phyloP scores from a whole-genome alignment of 805 yeast species.

The Pichia nakasei region DNA sequence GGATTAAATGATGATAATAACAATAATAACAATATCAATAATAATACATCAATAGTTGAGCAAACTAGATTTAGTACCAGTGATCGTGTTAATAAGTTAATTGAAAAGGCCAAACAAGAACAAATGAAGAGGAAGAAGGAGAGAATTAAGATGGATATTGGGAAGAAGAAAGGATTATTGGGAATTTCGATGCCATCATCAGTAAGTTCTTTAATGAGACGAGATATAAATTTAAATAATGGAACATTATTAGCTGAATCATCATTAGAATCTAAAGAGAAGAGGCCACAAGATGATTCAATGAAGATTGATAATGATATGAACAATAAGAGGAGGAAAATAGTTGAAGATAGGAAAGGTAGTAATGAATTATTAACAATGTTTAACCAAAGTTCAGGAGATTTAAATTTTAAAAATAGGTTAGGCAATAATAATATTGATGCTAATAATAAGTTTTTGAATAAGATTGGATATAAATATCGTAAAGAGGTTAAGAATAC shows the following conservation, averaged over 20 bases:
- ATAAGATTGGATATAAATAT: not conserved
- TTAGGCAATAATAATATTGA: not conserved
- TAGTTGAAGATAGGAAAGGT: not conserved
- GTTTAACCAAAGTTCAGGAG: constrained; percentile 4
- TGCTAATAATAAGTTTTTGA: not conserved
- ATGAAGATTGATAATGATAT: not conserved
- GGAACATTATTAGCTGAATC: not conserved
- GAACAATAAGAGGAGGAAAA: not conserved
- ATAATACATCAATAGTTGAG: too few relatives aligned
- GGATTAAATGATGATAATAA: not conserved
- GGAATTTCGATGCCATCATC: constrained; percentile 4
- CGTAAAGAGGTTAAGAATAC: not conserved
- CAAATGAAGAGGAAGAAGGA: not conserved
- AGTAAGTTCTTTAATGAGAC: not conserved
- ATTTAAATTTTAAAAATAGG: not conserved
- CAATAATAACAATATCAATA: too few relatives aligned
- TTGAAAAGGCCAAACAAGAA: constrained; percentile 4
- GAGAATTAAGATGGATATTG: not conserved
- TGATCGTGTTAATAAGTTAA: constrained; percentile 2
- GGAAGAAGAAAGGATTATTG: constrained; percentile 1
- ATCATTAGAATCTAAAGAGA: not conserved
- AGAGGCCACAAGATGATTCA: too few relatives aligned
- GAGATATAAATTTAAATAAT: not conserved
- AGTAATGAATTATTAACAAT: constrained; percentile 1
- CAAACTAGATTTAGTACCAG: not conserved